Evolutionary conservation across 768 basidiomycete species (phyloP).

Genomic region (Boletus sp.): DNA sequence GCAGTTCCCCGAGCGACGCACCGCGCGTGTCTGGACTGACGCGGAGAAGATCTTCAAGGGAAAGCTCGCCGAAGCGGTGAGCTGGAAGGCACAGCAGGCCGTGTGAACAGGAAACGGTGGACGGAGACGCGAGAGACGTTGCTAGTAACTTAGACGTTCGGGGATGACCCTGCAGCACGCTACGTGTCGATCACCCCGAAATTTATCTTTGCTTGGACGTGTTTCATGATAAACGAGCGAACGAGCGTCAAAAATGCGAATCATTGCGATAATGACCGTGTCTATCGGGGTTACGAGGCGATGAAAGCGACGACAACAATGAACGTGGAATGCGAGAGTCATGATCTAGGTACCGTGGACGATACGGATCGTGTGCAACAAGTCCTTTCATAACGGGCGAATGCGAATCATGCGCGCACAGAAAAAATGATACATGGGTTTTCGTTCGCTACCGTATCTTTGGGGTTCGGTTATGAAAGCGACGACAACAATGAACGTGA

Average conservation of each 20-base stretch:
- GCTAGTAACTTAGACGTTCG: not conserved
- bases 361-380: not conserved
- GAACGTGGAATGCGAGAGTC: not conserved
- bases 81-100: conserved; percentile 1
- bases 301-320: not conserved
- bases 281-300: not conserved
- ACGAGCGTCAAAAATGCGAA: not conserved
- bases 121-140: not conserved
- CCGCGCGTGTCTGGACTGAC: conserved; percentile 80
- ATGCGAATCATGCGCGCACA: too few relatives aligned
- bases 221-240: not conserved
- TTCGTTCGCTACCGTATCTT: too few relatives aligned
- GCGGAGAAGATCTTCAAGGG: conserved; percentile 81
- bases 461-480: not conserved
- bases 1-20: conserved; percentile 64
- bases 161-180: too few relatives aligned
- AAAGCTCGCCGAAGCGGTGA: conserved; percentile 55
- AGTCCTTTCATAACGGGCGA: not conserved
- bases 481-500: not conserved
- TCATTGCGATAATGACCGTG: not conserved
- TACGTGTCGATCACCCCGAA: not conserved
- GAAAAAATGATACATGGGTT: too few relatives aligned
- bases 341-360: not conserved
- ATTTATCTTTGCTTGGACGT: not conserved
- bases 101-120: not conserved